These are phyloP conservation scores for Amesomyces nigricolor DNA, from an alignment of 2,329 filamentous ascomycete species.

Conservation along the genomic window DNA sequence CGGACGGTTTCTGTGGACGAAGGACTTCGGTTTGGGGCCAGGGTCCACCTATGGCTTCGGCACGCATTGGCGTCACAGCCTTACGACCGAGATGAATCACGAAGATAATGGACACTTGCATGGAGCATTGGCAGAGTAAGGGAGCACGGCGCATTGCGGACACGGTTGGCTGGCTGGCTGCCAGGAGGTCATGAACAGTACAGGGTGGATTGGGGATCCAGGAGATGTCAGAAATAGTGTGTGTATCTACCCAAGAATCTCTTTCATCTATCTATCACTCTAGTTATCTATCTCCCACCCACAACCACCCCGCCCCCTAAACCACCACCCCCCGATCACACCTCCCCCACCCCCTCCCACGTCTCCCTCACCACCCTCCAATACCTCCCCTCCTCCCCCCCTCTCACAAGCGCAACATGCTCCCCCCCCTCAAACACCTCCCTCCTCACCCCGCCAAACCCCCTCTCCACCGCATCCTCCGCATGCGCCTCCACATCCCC, in stretches of 20 bases:
- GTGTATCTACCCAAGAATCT: too few relatives aligned
- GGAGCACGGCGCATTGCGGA: not conserved
- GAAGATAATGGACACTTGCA: conserved; percentile 4
- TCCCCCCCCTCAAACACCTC: conserved; percentile 43
- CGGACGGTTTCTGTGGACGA: not conserved
- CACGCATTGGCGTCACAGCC: not conserved
- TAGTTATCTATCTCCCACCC: too few relatives aligned
- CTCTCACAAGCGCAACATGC: conserved; percentile 47
- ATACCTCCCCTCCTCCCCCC: conserved; percentile 41
- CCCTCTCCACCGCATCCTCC: conserved; percentile 34
- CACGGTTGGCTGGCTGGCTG: too few relatives aligned
- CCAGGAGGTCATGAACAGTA: too few relatives aligned
- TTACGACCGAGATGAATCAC: conserved; percentile 9
- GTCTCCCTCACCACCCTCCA: conserved; percentile 43
- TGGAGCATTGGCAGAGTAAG: too few relatives aligned
- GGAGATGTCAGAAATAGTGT: too few relatives aligned
- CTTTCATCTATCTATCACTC: too few relatives aligned
- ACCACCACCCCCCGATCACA: not conserved
- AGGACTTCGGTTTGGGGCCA: not conserved
- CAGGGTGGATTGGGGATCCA: too few relatives aligned
- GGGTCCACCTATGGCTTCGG: not conserved
- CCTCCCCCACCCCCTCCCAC: conserved; percentile 35
- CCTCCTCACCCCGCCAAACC: conserved; percentile 35
- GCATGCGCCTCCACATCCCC: conserved; percentile 46
- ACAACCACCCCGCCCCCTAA: not conserved